Evolutionary conservation across 306 rosid genomes (phyloP).

Genomic region (Sesbania bispinosa): DNA sequence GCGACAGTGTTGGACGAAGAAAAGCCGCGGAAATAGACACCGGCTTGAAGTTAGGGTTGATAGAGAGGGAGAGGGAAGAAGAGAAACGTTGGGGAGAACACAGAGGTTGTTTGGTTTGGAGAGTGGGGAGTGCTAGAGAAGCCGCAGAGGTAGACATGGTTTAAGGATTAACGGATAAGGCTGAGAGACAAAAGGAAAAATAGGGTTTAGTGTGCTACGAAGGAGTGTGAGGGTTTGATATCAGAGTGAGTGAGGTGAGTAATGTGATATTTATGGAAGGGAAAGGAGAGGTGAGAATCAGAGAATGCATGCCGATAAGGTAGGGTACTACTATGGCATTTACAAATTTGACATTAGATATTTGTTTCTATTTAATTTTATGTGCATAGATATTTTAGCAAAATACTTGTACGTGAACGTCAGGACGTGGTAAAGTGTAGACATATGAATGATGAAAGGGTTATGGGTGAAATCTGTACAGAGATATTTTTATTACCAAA

Average conservation of each 20-base stretch:
- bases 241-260: not conserved
- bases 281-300: not conserved
- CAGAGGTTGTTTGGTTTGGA: constrained; percentile 36
- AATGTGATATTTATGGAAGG: constrained; percentile 19
- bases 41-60: constrained; percentile 29
- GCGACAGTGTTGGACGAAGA: constrained; percentile 21
- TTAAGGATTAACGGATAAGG: constrained; percentile 47
- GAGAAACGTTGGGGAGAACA: constrained; percentile 31
- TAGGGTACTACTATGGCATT: not conserved
- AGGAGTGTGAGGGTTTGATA: not conserved
- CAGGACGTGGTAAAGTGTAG: not conserved
- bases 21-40: constrained; percentile 52
- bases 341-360: constrained; percentile 22
- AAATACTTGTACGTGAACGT: not conserved
- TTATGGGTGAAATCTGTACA: not conserved
- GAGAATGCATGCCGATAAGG: constrained; percentile 24
- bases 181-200: not conserved
- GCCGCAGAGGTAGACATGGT: constrained; percentile 74
- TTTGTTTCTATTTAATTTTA: not conserved
- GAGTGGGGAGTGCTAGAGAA: constrained; percentile 56
- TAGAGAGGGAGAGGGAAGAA: constrained; percentile 33
- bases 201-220: constrained; percentile 15
- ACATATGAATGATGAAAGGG: not conserved
- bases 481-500: not conserved
- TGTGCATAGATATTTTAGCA: not conserved